A percentile compares a stretch with the other conserved stretches of the same genome.
Evolutionary conservation across 305 asterid species (phyloP).

Genomic region (Ilex paraguariensis): DNA sequence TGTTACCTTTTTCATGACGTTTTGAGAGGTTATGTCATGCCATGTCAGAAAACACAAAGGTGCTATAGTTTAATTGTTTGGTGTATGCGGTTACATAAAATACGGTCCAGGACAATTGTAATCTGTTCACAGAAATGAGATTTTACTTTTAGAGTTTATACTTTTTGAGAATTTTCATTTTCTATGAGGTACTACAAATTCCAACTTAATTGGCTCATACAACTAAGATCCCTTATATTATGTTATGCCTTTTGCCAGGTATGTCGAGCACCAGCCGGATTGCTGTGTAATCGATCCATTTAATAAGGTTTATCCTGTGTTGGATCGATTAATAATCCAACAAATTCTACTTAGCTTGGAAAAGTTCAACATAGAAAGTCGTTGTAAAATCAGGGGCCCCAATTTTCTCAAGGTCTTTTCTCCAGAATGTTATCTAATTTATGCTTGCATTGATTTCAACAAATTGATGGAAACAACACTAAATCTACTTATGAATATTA

Average conservation of each 20-base stretch:
- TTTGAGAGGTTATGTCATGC: no score
- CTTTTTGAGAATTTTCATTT: no score
- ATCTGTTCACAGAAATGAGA: no score
- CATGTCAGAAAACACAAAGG: no score
- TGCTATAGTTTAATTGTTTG: no score
- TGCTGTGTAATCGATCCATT: constrained; percentile 78
- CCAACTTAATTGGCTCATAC: no score
- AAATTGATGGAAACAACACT: not conserved
- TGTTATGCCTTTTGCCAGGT: constrained; percentile 41
- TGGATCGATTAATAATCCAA: constrained; percentile 86
- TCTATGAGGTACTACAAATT: no score
- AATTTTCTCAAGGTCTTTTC: constrained; percentile 74
- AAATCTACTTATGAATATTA: no score
- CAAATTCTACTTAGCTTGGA: constrained; percentile 71
- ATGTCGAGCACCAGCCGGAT: constrained; percentile 36
- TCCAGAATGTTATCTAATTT: constrained; percentile 18
- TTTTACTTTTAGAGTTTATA: no score
- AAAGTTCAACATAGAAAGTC: constrained; percentile 39
- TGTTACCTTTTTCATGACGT: no score
- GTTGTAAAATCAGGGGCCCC: constrained; percentile 73
- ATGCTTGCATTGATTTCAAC: not conserved
- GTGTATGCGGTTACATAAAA: no score
- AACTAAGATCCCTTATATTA: constrained; percentile 11
- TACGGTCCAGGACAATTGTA: no score
- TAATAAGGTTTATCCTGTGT: constrained; percentile 62